phyloP scores from a whole-genome alignment of 1,284 basidiomycete species.

The Coriolopsis trogii region DNA sequence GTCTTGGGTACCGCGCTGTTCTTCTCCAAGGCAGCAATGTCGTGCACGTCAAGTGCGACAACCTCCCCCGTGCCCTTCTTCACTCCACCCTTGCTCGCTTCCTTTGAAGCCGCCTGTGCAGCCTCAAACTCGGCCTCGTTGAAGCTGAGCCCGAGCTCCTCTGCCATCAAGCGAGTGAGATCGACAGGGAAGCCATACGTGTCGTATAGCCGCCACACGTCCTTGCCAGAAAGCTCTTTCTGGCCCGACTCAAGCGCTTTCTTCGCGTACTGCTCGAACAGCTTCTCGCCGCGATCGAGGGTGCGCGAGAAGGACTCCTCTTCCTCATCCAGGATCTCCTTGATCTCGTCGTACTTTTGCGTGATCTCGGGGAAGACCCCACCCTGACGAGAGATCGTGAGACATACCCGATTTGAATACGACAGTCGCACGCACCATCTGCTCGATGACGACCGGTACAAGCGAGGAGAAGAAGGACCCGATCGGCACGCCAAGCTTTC shows the following conservation, averaged over 20 bases:
- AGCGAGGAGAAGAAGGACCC: constrained; percentile 96
- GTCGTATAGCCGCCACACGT: constrained; percentile 98
- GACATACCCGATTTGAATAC: background rate
- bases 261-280: constrained; percentile 91
- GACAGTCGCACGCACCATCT: constrained; percentile 64
- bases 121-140: constrained; percentile 91
- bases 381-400: constrained; percentile 52
- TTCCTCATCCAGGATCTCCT: constrained; percentile 97
- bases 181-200: constrained; percentile 99
- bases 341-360: constrained; percentile 83
- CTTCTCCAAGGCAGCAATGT: constrained; percentile 87
- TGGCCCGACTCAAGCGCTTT: constrained; percentile 67
- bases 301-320: constrained; percentile 97
- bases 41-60: constrained; percentile 96
- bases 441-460: constrained; percentile 87
- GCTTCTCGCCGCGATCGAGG: constrained; percentile 93
- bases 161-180: constrained; percentile 96
- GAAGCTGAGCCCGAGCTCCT: constrained; percentile 86
- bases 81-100: constrained; percentile 83
- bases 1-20: constrained; percentile 88
- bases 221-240: constrained; percentile 82
- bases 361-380: constrained; percentile 93
- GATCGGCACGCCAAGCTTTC: constrained; percentile 94
- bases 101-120: constrained; percentile 88
- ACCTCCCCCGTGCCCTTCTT: constrained; percentile 73